Percentiles rank a stretch among this genome's conserved stretches.
Evolutionary conservation across 2,329 filamentous ascomycete species (phyloP).

Genomic region (Arthrocladium fulminans): DNA sequence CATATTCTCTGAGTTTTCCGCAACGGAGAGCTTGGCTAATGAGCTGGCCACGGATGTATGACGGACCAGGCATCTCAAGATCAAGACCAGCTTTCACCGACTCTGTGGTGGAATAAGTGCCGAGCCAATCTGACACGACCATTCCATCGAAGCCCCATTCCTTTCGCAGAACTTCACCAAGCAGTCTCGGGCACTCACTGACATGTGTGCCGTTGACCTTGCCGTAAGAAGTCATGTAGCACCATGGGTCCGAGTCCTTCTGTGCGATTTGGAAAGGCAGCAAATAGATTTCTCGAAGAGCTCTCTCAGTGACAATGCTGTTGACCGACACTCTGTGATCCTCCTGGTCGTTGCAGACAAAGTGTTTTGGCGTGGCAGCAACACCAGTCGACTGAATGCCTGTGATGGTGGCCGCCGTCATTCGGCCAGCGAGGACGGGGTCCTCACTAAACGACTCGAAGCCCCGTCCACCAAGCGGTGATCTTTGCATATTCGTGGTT

Average conservation of each 20-base stretch:
- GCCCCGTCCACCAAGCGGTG: constrained; percentile 72
- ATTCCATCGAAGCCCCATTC: constrained; percentile 41
- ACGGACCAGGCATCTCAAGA: constrained; percentile 41
- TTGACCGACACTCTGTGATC: constrained; percentile 37
- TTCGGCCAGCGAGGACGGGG: constrained; percentile 63
- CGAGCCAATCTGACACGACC: constrained; percentile 42
- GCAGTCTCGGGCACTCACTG: constrained; percentile 34
- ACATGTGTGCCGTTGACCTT: constrained; percentile 45
- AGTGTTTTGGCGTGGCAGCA: constrained; percentile 67
- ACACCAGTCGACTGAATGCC: constrained; percentile 66
- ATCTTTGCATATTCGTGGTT: constrained; percentile 73
- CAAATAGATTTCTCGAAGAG: constrained; percentile 55
- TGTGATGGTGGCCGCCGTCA: constrained; percentile 63
- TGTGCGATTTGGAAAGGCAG: constrained; percentile 56
- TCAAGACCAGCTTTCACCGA: constrained; percentile 39
- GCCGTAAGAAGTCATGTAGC: constrained; percentile 53
- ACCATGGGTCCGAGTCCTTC: constrained; percentile 45
- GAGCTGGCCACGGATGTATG: constrained; percentile 33
- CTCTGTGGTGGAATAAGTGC: constrained; percentile 38
- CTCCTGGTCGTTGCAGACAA: constrained; percentile 41
- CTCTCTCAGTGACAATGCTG: constrained; percentile 41
- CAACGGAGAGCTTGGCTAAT: constrained; percentile 41
- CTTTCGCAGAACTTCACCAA: constrained; percentile 36
- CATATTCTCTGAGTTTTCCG: constrained; percentile 48
- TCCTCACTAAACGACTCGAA: constrained; percentile 86